phyloP scores from a whole-genome alignment of 192 early-diverging fungal species.

The Podila verticillata region DNA sequence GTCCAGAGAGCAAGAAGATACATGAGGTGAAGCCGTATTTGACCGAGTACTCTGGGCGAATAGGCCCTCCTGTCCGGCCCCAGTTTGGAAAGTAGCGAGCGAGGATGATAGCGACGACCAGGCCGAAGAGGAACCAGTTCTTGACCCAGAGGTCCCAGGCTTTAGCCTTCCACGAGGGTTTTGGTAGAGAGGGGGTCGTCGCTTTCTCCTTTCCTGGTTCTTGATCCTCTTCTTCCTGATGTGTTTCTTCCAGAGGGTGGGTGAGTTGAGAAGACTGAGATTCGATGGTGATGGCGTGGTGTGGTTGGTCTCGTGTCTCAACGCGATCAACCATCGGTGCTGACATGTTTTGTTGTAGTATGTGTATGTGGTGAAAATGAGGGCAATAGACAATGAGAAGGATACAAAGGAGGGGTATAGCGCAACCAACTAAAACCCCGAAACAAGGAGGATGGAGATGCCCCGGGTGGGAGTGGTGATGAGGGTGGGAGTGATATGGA shows the following conservation, averaged over 20 bases:
- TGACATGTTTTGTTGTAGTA: background rate
- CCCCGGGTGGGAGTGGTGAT: background rate
- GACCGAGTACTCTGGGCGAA: slow-evolving; percentile 71
- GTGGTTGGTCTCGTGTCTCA: background rate
- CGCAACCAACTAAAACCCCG: background rate
- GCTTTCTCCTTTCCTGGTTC: background rate
- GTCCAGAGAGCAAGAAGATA: slow-evolving; percentile 73
- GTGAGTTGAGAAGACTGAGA: background rate
- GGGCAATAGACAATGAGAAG: background rate
- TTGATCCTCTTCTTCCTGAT: background rate
- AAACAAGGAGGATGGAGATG: background rate
- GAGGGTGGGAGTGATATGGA: background rate
- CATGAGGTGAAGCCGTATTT: slow-evolving; percentile 70
- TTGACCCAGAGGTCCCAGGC: slow-evolving; percentile 56
- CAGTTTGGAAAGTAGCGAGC: slow-evolving; percentile 67
- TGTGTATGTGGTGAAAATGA: background rate
- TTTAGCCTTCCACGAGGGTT: slow-evolving; percentile 27
- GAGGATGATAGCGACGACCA: slow-evolving; percentile 66
- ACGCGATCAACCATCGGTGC: background rate
- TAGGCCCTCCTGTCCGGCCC: slow-evolving; percentile 63
- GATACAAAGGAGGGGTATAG: background rate
- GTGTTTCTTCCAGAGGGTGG: background rate
- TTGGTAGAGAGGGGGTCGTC: background rate
- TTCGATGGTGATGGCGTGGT: background rate
- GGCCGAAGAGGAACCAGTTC: slow-evolving; percentile 73